phyloP scores from a whole-genome alignment of 106 monocot species.

The Phalaenopsis aphrodite region DNA sequence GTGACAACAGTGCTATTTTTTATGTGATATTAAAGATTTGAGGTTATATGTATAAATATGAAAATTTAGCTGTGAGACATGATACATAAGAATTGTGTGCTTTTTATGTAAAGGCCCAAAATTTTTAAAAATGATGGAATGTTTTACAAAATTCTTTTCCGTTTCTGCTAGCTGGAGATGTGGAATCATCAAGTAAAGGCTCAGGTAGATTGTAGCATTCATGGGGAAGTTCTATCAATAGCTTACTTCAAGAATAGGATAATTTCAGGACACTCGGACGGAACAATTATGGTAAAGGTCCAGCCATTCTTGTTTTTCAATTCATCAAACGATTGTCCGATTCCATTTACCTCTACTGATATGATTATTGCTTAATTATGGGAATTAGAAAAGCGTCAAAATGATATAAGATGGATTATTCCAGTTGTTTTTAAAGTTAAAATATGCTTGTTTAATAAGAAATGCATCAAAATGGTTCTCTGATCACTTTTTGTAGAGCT shows the following conservation, averaged over 20 bases:
- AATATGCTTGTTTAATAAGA: neutral
- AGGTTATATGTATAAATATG: too few species aligned
- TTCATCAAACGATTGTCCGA: neutral
- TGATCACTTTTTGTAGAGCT: too few species aligned
- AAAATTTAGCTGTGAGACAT: too few species aligned
- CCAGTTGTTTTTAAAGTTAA: neutral
- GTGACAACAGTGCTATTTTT: too few species aligned
- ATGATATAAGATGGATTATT: neutral
- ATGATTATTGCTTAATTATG: neutral
- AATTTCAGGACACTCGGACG: constrained; percentile 49
- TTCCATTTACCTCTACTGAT: neutral
- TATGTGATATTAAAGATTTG: too few species aligned
- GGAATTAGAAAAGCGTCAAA: neutral
- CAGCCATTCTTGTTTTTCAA: neutral
- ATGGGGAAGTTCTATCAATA: constrained; percentile 45
- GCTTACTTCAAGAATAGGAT: constrained; percentile 29
- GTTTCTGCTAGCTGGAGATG: constrained; percentile 26
- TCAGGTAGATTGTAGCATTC: constrained; percentile 40
- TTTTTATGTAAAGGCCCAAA: too few species aligned
- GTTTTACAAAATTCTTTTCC: neutral
- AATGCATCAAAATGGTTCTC: too few species aligned
- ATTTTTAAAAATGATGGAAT: neutral
- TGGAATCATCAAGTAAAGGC: constrained; percentile 42
- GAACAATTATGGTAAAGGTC: constrained; percentile 44
- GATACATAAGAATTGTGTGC: too few species aligned